Evolutionary conservation across 179 eudicot genomes (phyloP).

Genomic region (Amaranthus tricolor): DNA sequence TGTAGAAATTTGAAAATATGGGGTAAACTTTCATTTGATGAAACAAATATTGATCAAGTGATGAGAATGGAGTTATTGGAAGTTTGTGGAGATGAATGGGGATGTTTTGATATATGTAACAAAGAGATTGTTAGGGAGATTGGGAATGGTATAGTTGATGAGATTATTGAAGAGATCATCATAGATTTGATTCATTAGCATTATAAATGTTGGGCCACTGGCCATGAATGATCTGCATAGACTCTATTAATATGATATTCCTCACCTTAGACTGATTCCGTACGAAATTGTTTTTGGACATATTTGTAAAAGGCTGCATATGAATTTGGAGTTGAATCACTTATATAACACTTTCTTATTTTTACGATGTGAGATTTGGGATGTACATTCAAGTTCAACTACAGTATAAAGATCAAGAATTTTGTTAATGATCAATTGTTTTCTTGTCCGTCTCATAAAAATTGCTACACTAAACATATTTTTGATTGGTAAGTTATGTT

Average conservation of each 20-base stretch:
- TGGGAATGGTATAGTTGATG: constrained; percentile 51
- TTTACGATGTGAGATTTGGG: no score
- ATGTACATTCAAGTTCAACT: no score
- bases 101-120: constrained; percentile 16
- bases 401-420: no score
- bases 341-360: no score
- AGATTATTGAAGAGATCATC: constrained; percentile 41
- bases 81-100: constrained; percentile 30
- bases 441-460: no score
- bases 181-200: constrained; percentile 31
- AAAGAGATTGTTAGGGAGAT: constrained; percentile 38
- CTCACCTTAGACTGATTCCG: no score
- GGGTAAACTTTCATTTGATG: constrained; percentile 34
- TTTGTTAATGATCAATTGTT: no score
- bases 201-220: background rate
- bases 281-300: no score
- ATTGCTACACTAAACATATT: no score
- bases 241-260: no score
- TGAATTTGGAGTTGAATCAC: background rate
- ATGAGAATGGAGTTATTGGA: constrained; percentile 29
- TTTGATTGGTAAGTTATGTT: no score
- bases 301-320: background rate
- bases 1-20: constrained; percentile 41
- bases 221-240: no score
- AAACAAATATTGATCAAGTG: constrained; percentile 30